Evolutionary conservation across 2,329 filamentous ascomycete genomes (phyloP).

Genomic region (Didymella pinodella): DNA sequence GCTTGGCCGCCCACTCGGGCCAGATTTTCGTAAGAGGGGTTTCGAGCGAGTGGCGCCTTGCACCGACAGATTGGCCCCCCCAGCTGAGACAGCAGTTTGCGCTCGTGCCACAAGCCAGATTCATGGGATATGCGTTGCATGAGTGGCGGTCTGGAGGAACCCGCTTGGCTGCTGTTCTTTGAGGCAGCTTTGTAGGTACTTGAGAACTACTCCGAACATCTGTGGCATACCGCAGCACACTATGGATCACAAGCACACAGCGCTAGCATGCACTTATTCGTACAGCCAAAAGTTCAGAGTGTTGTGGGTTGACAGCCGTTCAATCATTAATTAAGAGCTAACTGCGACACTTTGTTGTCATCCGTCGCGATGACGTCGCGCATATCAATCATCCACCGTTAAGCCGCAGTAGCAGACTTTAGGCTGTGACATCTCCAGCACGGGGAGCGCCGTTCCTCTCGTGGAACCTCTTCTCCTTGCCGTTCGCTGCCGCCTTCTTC

Average conservation of each 20-base stretch:
- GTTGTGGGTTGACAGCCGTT: background rate
- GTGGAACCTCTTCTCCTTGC: constrained; percentile 48
- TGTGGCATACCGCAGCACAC: background rate
- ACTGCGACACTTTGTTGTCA: background rate
- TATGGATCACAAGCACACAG: background rate
- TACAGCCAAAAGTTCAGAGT: background rate
- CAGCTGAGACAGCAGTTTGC: constrained; percentile 2
- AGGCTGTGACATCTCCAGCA: constrained; percentile 51
- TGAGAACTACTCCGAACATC: background rate
- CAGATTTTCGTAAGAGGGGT: constrained; percentile 29
- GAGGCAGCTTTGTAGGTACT: background rate
- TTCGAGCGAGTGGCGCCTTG: constrained; percentile 20
- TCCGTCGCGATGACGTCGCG: background rate
- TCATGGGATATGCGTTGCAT: background rate
- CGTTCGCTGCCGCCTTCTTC: constrained; percentile 60
- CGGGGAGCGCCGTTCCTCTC: constrained; percentile 60
- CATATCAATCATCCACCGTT: background rate
- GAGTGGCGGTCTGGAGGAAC: background rate
- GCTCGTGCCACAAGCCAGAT: constrained; percentile 7
- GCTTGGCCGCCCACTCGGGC: constrained; percentile 25
- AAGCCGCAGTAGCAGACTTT: background rate
- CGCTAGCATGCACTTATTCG: background rate
- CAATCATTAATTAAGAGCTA: background rate
- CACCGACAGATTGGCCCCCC: constrained; percentile 7
- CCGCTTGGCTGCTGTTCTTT: background rate